Evolutionary conservation across 139 green algal species (phyloP), one percentile per base, ranked within the genome.

Genomic region (Chlorella sp.): DNA sequence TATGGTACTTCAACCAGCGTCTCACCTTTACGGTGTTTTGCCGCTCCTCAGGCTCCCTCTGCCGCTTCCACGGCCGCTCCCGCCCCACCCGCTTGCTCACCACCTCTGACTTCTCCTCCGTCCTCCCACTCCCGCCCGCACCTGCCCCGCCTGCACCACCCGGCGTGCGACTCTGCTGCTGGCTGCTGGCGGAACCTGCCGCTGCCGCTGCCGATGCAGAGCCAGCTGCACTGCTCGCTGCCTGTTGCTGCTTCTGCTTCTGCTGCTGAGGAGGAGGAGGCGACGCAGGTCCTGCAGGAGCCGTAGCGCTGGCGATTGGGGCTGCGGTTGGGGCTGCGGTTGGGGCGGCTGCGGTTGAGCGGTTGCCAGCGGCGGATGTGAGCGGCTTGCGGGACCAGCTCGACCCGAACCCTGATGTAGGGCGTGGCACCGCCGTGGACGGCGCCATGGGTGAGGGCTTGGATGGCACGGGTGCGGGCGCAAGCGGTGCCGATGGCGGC

Each of bases 11-110:
- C 14, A 10, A 64, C 59, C 35, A 14, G 4, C 33, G 3, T 2
- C 72, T 27, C 31, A 79, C 77, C 77, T 77, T 79, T 32, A 83
- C 77, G 10, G 72, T 67, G 14, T 72, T 62, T 27, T 83, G 77
- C 22, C 72, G 67, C 10, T 62, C 72, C 55, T 67, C 72, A 2
- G 77, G 67, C 5, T 62, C 20, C 31, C 67, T 31, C 29, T 50
- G 1, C 36, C 59, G 55, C 77, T 76, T 78, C 6, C 62, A 68
- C 22, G 71, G 42, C 36, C 35, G 35, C 17, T 63, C 59, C 49
- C 50, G 60, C 22, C 75, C 70, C 22, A 63, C 70, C 0, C 75
- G 70, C 55, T 66, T 69, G 66, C 32, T 81, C 23, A 77, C 1
- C 5, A 81, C 70, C 63, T 24, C 33, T 1, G 68, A 62, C 0